Evolutionary conservation across 179 eudicot species (phyloP).

Genomic region (Camellia oleifera): DNA sequence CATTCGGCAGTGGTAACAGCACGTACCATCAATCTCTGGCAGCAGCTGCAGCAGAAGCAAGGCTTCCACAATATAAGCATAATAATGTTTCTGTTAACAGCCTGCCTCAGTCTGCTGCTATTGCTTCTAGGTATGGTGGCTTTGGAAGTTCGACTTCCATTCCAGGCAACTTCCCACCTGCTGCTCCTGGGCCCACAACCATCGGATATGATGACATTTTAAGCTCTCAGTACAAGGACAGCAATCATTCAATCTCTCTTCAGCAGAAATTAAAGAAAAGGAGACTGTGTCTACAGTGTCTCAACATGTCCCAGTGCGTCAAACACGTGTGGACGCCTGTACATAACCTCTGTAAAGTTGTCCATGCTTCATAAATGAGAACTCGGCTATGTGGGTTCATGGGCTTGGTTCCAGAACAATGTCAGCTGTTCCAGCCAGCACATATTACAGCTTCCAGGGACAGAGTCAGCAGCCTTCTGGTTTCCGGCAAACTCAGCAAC

Average conservation of each 20-base stretch:
- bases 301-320: too few species aligned
- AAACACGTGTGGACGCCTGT: too few species aligned
- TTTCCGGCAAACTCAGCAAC: constrained; percentile 69
- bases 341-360: too few species aligned
- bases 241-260: constrained; percentile 68
- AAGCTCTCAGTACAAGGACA: constrained; percentile 80
- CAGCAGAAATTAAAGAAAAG: constrained; percentile 41
- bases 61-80: constrained; percentile 79
- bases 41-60: constrained; percentile 38
- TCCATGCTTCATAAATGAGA: constrained; percentile 26
- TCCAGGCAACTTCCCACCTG: constrained; percentile 66
- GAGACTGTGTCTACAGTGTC: too few species aligned
- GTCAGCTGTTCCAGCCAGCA: constrained; percentile 74
- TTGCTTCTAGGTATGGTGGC: constrained; percentile 76
- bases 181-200: constrained; percentile 64
- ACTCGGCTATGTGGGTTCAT: constrained; percentile 52
- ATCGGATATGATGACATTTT: constrained; percentile 68
- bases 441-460: constrained; percentile 82
- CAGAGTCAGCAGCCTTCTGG: constrained; percentile 78
- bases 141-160: constrained; percentile 67
- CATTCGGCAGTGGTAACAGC: constrained; percentile 56
- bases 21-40: constrained; percentile 80
- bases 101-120: constrained; percentile 78
- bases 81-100: constrained; percentile 69
- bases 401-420: constrained; percentile 75